Conservation (phyloP, 83 land plant species). For the Isoetes engelmannii region DNA sequence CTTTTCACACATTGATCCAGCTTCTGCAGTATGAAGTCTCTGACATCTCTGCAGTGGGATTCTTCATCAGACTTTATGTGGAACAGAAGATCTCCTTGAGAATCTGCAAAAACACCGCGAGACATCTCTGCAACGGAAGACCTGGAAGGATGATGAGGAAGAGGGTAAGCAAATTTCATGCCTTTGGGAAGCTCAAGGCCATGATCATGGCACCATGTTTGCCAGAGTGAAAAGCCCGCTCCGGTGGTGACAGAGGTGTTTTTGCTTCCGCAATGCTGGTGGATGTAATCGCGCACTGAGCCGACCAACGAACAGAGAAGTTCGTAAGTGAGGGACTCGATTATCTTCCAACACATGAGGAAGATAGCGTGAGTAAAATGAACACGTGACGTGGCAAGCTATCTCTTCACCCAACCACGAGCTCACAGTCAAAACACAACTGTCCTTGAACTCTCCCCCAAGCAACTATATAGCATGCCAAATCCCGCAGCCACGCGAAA, state of each 20-base stretch:
- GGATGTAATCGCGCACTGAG: slow-evolving; percentile 3
- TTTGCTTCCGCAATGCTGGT: not conserved
- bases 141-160: not conserved
- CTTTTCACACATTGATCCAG: slow-evolving; percentile 9
- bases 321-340: slow-evolving; percentile 6
- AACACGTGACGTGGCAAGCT: too few species aligned
- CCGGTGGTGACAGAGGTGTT: not conserved
- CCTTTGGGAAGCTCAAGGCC: slow-evolving; percentile 8
- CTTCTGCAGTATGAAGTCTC: not conserved
- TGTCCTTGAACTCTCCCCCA: too few species aligned
- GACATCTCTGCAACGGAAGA: not conserved
- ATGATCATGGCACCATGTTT: slow-evolving; percentile 5
- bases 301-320: not conserved
- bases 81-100: slow-evolving; percentile 1
- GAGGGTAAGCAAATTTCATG: slow-evolving; percentile 7
- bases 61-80: slow-evolving; percentile 12
- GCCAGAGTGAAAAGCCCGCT: slow-evolving; percentile 9
- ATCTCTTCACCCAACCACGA: too few species aligned
- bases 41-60: not conserved
- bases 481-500: too few species aligned
- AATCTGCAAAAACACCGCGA: slow-evolving; percentile 3
- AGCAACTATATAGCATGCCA: too few species aligned
- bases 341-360: slow-evolving; percentile 11
- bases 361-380: slow-evolving; percentile 13
- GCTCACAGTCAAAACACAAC: too few species aligned